phyloP scores from a whole-genome alignment of 2,329 filamentous ascomycete species.

The Emergomyces pasteurianus region DNA sequence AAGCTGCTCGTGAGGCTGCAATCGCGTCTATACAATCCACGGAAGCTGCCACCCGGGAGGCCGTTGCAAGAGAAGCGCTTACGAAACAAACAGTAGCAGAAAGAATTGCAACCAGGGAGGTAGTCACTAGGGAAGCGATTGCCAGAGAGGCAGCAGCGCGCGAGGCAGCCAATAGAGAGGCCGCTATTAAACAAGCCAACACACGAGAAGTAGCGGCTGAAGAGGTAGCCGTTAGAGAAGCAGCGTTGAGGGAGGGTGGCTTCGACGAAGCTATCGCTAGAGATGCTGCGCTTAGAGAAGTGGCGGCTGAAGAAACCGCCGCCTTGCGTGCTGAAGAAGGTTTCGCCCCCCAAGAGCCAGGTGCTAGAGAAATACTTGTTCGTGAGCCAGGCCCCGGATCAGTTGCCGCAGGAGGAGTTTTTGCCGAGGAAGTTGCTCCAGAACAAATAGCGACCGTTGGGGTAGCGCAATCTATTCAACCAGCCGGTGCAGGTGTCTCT shows the following conservation, averaged over 20 bases:
- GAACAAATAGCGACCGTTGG: neutral
- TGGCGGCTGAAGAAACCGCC: neutral
- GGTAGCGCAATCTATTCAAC: neutral
- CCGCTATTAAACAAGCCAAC: constrained; percentile 1
- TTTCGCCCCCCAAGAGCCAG: neutral
- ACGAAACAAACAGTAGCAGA: neutral
- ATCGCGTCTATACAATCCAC: neutral
- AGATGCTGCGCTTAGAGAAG: neutral
- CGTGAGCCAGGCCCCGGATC: neutral
- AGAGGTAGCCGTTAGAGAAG: constrained; percentile 1
- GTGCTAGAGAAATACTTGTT: neutral
- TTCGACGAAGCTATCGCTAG: neutral
- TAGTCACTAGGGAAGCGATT: neutral
- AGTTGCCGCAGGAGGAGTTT: neutral
- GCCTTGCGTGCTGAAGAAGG: neutral
- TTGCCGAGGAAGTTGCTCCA: neutral
- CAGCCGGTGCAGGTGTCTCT: neutral
- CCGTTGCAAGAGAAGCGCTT: neutral
- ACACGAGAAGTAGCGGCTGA: constrained; percentile 1
- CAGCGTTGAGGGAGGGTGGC: neutral
- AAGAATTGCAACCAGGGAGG: neutral
- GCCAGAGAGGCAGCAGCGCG: neutral
- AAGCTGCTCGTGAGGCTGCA: constrained; percentile 1
- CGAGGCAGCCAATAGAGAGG: neutral
- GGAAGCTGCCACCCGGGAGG: neutral